Conservation (phyloP, 1,284 basidiomycete species). For the Sporisorium sorghi region DNA sequence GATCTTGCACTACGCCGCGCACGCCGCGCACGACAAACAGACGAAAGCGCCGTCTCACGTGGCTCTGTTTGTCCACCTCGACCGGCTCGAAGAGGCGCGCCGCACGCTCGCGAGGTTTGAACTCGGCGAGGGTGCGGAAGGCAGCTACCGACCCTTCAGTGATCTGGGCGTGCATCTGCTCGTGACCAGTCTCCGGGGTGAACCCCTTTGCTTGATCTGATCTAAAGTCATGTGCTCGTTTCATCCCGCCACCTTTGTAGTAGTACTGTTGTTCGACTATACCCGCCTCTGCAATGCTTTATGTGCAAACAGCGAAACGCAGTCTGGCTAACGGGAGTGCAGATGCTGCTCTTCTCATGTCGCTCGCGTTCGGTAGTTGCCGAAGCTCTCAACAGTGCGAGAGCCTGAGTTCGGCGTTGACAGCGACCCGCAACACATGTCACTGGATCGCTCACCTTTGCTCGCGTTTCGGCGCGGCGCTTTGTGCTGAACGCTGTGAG, state of each 20-base stretch:
- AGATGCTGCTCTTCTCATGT: neutral
- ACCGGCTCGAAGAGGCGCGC: slow-evolving; percentile 25
- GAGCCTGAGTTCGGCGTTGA: too few relatives aligned
- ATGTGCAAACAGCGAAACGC: too few relatives aligned
- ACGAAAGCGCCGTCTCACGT: slow-evolving; percentile 16
- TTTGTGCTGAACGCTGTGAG: too few relatives aligned
- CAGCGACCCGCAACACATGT: too few relatives aligned
- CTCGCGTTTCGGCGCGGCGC: too few relatives aligned
- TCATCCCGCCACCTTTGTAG: neutral
- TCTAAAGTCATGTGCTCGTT: too few relatives aligned
- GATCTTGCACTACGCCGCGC: slow-evolving; percentile 32
- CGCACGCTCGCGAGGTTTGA: slow-evolving; percentile 15
- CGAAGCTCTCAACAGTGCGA: too few relatives aligned
- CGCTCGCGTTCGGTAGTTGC: too few relatives aligned
- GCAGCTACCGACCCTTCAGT: slow-evolving; percentile 19
- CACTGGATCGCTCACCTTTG: too few relatives aligned
- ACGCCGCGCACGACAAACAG: neutral
- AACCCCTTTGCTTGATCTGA: slow-evolving; percentile 32
- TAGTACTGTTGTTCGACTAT: too few relatives aligned
- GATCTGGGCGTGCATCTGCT: slow-evolving; percentile 25
- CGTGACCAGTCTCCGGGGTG: slow-evolving; percentile 25
- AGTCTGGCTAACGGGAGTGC: too few relatives aligned
- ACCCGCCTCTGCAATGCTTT: too few relatives aligned
- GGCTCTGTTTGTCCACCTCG: slow-evolving; percentile 32
- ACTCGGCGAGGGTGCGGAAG: slow-evolving; percentile 4